A percentile compares a stretch with the other conserved stretches of the same genome.
Evolutionary conservation across 2,329 filamentous ascomycete genomes (phyloP).

Genomic region (Diaporthe capsici): DNA sequence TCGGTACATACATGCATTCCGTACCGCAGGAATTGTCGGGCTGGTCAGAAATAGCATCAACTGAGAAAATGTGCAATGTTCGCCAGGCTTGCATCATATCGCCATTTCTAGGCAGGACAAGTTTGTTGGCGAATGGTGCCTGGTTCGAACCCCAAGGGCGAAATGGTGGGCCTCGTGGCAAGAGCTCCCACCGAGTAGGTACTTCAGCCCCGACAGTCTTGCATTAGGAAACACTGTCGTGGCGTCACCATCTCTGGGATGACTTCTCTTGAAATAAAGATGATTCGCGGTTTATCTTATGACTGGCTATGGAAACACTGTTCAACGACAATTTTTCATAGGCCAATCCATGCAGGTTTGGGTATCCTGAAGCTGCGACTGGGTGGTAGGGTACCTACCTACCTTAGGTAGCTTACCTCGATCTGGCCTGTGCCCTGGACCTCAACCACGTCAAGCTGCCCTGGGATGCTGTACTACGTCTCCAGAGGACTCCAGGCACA

Average conservation of each 20-base stretch:
- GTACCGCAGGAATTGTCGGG: too few relatives aligned
- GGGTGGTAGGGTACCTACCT: neutral
- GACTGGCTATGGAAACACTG: neutral
- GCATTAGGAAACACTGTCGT: too few relatives aligned
- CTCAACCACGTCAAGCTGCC: neutral
- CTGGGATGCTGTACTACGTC: neutral
- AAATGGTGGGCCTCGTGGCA: neutral
- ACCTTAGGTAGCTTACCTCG: neutral
- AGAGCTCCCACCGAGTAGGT: neutral
- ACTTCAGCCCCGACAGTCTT: too few relatives aligned
- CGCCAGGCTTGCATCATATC: neutral
- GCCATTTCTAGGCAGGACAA: neutral
- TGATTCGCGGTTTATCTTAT: neutral
- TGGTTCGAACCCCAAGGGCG: neutral
- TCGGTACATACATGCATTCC: too few relatives aligned
- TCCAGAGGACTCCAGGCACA: neutral
- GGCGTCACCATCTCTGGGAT: too few relatives aligned
- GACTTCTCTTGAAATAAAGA: neutral
- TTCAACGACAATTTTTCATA: too few relatives aligned
- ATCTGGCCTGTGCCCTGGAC: too few relatives aligned
- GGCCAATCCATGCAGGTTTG: too few relatives aligned
- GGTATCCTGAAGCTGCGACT: neutral
- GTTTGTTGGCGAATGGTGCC: neutral
- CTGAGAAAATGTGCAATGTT: neutral
- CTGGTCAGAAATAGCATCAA: neutral